phyloP scores from a whole-genome alignment of 1,284 basidiomycete species.

The Ustilago curta region DNA sequence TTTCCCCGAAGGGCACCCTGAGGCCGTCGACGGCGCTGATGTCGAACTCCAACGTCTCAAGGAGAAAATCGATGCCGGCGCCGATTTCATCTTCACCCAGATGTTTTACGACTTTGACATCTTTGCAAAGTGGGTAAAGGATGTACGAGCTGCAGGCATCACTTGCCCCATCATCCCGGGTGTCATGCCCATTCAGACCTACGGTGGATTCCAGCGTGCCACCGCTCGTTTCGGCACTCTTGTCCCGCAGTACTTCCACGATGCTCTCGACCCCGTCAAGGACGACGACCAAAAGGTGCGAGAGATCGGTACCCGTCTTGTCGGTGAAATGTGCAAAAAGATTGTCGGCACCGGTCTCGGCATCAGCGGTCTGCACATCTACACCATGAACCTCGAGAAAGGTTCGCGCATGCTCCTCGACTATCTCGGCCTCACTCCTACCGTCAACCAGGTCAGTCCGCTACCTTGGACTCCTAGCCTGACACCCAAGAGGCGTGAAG shows the following conservation, averaged over 20 bases:
- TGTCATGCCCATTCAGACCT: constrained; percentile 97
- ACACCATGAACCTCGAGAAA: constrained; percentile 69
- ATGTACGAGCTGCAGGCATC: constrained; percentile 75
- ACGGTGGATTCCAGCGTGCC: constrained; percentile 94
- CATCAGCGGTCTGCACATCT: constrained; percentile 68
- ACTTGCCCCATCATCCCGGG: constrained; percentile 94
- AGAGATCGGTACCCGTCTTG: constrained; percentile 56
- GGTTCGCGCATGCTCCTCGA: constrained; percentile 68
- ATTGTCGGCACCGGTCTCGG: constrained; percentile 61
- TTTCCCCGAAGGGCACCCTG: constrained; percentile 76
- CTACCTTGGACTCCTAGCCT: constrained; percentile 67
- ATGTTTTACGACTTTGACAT: constrained; percentile 93
- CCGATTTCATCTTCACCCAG: constrained; percentile 91
- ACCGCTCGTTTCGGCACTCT: constrained; percentile 86
- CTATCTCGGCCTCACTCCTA: constrained; percentile 64
- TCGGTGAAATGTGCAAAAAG: constrained; percentile 68
- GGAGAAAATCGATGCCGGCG: constrained; percentile 86
- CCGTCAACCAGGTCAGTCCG: constrained; percentile 64
- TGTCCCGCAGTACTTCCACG: constrained; percentile 84
- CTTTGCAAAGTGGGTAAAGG: constrained; percentile 86
- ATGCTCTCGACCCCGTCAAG: constrained; percentile 87
- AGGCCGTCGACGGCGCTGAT: constrained; percentile 69
- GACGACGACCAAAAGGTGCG: constrained; percentile 71
- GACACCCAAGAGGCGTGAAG: constrained; percentile 67
- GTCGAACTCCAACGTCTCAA: constrained; percentile 86